Percentiles rank a stretch among this genome's conserved stretches.
These are phyloP conservation scores for Fraxinus anomala DNA, from an alignment of 257 asterid genomes.

Conservation along the genomic window DNA sequence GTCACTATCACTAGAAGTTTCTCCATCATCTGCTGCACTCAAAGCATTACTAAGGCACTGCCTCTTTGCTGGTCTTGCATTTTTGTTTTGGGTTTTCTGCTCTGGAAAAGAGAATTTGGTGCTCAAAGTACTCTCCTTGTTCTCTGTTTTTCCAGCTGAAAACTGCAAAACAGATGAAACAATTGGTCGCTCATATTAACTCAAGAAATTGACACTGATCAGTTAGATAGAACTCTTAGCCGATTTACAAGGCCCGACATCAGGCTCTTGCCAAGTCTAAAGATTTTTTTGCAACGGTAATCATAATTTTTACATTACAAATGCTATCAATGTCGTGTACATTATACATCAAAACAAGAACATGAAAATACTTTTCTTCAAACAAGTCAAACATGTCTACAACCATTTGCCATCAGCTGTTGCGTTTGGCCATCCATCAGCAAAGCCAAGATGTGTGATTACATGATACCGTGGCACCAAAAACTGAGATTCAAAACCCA, in stretches of 20 bases:
- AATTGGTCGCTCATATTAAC: slow-evolving; percentile 23
- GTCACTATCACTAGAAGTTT: slow-evolving; percentile 86
- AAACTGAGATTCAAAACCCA: background rate
- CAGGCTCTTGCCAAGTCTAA: background rate
- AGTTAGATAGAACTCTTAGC: slow-evolving; percentile 12
- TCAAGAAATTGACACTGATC: slow-evolving; percentile 8
- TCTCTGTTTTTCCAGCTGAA: slow-evolving; percentile 62
- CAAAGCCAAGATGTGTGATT: background rate
- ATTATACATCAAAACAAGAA: background rate
- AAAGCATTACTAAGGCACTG: slow-evolving; percentile 67
- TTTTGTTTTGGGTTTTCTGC: slow-evolving; percentile 50
- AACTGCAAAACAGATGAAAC: slow-evolving; percentile 49
- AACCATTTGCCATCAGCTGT: background rate
- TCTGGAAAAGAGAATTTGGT: slow-evolving; percentile 54
- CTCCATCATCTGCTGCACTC: slow-evolving; percentile 48
- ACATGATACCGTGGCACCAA: background rate
- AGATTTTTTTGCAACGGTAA: slow-evolving; percentile 2
- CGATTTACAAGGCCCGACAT: background rate
- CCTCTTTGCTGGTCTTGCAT: slow-evolving; percentile 76
- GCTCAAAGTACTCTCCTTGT: slow-evolving; percentile 47
- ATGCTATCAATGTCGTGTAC: background rate
- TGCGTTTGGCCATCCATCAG: background rate
- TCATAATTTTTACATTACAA: background rate
- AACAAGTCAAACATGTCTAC: background rate
- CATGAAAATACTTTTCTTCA: background rate